Evolutionary conservation across 2,329 filamentous ascomycete species (phyloP).

Genomic region (Xylaria hypoxylon): DNA sequence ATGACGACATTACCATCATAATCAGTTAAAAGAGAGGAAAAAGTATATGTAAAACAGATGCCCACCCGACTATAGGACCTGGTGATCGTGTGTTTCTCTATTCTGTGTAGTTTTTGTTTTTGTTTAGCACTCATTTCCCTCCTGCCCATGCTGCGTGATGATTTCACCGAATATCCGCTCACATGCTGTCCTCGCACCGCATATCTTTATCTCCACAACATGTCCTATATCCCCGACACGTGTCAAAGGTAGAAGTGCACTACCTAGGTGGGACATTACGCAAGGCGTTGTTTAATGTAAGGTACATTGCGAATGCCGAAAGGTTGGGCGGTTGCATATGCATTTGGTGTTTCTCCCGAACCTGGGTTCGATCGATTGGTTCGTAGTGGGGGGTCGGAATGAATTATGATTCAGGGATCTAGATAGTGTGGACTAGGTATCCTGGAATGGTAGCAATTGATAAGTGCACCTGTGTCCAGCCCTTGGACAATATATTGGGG

Average conservation of each 20-base stretch:
- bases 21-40: background rate
- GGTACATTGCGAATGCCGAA: conserved; percentile 24
- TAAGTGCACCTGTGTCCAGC: conserved; percentile 20
- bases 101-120: background rate
- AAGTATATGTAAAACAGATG: conserved; percentile 11
- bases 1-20: background rate
- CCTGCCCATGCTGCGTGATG: conserved; percentile 31
- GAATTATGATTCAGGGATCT: conserved; percentile 26
- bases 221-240: conserved; percentile 30
- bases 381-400: conserved; percentile 29
- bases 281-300: conserved; percentile 12
- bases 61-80: conserved; percentile 4
- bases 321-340: conserved; percentile 15
- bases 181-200: conserved; percentile 25
- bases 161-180: conserved; percentile 26
- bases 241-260: conserved; percentile 17
- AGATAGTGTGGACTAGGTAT: conserved; percentile 12
- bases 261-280: conserved; percentile 12
- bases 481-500: conserved; percentile 25
- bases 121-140: conserved; percentile 7
- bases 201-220: conserved; percentile 23
- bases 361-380: conserved; percentile 10
- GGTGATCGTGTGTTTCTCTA: conserved; percentile 30
- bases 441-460: conserved; percentile 23
- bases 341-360: conserved; percentile 23